Percentiles rank a stretch among this genome's conserved stretches.
These are phyloP conservation scores for Torulaspora gathmanii DNA, from an alignment of 805 yeast genomes.

Conservation along the genomic window DNA sequence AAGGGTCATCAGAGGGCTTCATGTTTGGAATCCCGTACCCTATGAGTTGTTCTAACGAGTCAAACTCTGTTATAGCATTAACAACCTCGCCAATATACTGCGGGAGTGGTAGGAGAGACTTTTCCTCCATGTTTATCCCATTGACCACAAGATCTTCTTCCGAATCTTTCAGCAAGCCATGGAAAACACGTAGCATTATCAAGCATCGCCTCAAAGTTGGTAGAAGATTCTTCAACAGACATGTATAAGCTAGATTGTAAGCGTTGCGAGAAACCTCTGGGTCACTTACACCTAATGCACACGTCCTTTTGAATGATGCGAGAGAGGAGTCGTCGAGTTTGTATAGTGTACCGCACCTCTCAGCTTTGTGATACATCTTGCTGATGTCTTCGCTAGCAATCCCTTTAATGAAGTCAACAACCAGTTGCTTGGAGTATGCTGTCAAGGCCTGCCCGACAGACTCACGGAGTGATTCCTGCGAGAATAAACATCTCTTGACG, in stretches of 20 bases:
- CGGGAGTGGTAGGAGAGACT: constrained; percentile 4
- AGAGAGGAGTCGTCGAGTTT: constrained; percentile 5
- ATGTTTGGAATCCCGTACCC: constrained; percentile 7
- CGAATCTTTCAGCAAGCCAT: constrained; percentile 26
- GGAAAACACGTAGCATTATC: constrained; percentile 34
- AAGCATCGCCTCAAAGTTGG: constrained; percentile 32
- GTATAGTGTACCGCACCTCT: constrained; percentile 6
- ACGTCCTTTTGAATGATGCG: constrained; percentile 10
- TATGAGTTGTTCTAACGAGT: constrained; percentile 14
- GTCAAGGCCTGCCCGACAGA: constrained; percentile 20
- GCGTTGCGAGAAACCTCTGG: constrained; percentile 10
- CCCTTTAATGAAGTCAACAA: constrained; percentile 19
- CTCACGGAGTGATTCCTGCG: constrained; percentile 17
- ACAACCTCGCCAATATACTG: constrained; percentile 17
- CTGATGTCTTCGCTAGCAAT: constrained; percentile 10
- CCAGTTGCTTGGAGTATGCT: constrained; percentile 15
- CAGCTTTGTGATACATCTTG: constrained; percentile 8
- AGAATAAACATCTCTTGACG: constrained; percentile 22
- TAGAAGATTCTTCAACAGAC: constrained; percentile 21
- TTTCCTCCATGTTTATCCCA: constrained; percentile 22
- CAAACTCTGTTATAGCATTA: constrained; percentile 14
- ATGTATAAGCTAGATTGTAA: constrained; percentile 23
- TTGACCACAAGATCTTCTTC: constrained; percentile 26
- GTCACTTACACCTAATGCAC: constrained; percentile 13
- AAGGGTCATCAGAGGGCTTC: constrained; percentile 12